Base-by-base conservation (phyloP, 805 yeast genomes). In the Saturnispora serradocipensis region DNA sequence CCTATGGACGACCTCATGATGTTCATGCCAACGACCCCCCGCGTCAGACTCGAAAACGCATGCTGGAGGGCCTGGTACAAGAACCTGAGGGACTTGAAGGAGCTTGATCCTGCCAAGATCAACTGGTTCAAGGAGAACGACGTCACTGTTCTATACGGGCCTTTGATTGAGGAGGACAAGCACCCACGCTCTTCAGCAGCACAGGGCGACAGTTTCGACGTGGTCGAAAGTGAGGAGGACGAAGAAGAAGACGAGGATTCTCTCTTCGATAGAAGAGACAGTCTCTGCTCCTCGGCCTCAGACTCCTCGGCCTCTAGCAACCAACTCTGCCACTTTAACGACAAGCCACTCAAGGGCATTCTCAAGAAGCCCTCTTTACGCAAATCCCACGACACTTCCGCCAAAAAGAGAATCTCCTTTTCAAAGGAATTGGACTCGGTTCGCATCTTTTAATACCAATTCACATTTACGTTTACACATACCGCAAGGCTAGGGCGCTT, bases 31-130 rank as follows among this genome's bases (percentile, higher is more conserved):
- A 64, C 66, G 22, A 68, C 72, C 1, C 61, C 69, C 1, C 59
- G 68, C 2, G 54, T 58, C 30, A 68, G 95, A 46, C 70, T 86
- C 44, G 90, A 86, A 62, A 86, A 86, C 61, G 91, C 96, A 15
- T 76, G 87, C 47, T 91, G 97, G 97, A 77, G 98, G 63, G 88
- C 96, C 18, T 91, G 97, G 97, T 85, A 91, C 13, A 89, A 90
- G 68, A 75, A 86, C 48, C 77, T 84, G 58, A 76, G 78, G 57
- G 73, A 80, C 27, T 67, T 82, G 45, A 65, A 71, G 28, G 72
- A 80, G 48, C 53, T 73, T 7, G 60, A 69, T 50, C 82, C 83
- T 1, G 62, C 67, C 4, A 54, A 55, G 35, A 76, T 78, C 40
- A 77, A 78, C 61, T 78, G 83, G 83, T 71, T 68, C 57, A 78